These are phyloP conservation scores for Takashimella tepidaria DNA, from an alignment of 1,284 basidiomycete genomes.

Conservation along the genomic window DNA sequence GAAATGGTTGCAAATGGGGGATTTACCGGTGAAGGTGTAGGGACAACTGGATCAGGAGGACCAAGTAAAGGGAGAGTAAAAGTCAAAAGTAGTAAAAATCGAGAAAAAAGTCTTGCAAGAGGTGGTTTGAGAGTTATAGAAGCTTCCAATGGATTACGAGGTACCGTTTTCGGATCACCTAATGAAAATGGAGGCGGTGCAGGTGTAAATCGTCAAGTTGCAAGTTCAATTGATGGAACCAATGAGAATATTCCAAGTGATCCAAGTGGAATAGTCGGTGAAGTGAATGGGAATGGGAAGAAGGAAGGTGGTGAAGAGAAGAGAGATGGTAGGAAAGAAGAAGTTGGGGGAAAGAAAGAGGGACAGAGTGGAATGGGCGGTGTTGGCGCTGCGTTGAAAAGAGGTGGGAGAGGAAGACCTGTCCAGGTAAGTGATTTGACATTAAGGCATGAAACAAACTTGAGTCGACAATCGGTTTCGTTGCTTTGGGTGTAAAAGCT, in stretches of 20 bases:
- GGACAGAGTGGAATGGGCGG: constrained; percentile 15
- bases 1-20: constrained; percentile 28
- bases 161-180: no score
- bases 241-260: no score
- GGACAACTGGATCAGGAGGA: constrained; percentile 14
- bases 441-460: no score
- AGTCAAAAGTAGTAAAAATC: constrained; percentile 12
- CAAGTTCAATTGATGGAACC: background rate
- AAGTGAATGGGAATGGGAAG: background rate
- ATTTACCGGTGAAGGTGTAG: background rate
- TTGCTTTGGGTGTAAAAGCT: no score
- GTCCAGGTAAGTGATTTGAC: constrained; percentile 30
- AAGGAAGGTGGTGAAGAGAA: constrained; percentile 12
- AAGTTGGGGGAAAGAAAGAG: constrained; percentile 19
- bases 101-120: constrained; percentile 8
- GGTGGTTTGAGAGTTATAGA: no score
- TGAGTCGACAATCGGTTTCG: no score
- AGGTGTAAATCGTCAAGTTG: constrained; percentile 8
- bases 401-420: constrained; percentile 49
- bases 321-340: constrained; percentile 11
- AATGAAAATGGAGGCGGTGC: no score
- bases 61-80: constrained; percentile 8
- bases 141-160: no score
- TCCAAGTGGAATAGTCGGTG: background rate
- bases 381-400: constrained; percentile 47